These are phyloP conservation scores for Theobroma cacao DNA, from an alignment of 345 rosid genomes.

Conservation along the genomic window DNA sequence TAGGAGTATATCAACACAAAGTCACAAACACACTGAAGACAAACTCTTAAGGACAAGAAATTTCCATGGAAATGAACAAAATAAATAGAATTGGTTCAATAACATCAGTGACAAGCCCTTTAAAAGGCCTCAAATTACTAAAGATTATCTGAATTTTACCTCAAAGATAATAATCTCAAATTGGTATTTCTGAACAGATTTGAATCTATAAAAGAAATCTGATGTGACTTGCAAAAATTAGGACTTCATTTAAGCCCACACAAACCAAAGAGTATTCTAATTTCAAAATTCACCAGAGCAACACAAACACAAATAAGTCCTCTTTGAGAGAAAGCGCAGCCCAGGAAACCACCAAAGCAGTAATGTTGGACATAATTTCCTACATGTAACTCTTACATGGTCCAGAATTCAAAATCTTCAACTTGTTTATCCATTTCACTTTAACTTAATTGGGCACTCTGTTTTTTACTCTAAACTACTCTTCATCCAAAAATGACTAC, in stretches of 20 bases:
- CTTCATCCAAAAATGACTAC: not conserved
- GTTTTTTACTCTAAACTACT: not conserved
- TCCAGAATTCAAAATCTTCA: not conserved
- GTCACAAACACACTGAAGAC: not conserved
- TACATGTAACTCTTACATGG: not conserved
- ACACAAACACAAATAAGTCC: not conserved
- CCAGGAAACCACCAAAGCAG: not conserved
- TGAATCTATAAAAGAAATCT: not conserved
- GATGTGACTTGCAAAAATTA: not conserved
- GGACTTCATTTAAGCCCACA: not conserved
- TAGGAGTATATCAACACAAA: not conserved
- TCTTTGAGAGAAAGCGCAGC: not conserved
- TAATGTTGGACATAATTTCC: not conserved
- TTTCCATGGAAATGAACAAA: not conserved
- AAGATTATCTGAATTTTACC: not conserved
- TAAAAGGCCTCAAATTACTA: not conserved
- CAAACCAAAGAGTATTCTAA: not conserved
- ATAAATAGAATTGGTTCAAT: not conserved
- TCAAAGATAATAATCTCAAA: not conserved
- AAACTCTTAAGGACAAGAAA: not conserved
- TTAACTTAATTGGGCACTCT: not conserved
- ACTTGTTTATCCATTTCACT: not conserved
- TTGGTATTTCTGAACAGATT: not conserved
- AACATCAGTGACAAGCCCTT: not conserved
- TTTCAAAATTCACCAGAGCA: not conserved